These are phyloP conservation scores for Lumnitzera littorea DNA, from an alignment of 345 rosid species.

Conservation along the genomic window DNA sequence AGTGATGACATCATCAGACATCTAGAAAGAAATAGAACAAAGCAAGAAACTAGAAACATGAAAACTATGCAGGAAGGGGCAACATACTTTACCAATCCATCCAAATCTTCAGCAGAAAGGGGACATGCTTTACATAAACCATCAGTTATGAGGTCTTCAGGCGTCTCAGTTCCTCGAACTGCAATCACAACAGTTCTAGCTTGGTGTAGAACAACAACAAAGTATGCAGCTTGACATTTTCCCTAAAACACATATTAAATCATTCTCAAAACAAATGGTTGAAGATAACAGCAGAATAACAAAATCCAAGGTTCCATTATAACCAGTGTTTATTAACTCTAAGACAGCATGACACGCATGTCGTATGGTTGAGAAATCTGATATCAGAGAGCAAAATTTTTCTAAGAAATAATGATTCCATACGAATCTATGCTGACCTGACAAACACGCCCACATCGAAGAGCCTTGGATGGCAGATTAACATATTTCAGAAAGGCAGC, in stretches of 20 bases:
- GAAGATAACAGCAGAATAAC: too few relatives aligned
- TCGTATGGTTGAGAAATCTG: too few relatives aligned
- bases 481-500: constrained; percentile 75
- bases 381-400: too few relatives aligned
- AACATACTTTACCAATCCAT: constrained; percentile 63
- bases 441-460: constrained; percentile 72
- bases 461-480: constrained; percentile 51
- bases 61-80: constrained; percentile 15
- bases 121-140: constrained; percentile 71
- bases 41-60: neutral
- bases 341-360: too few relatives aligned
- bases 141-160: constrained; percentile 94
- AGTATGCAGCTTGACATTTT: constrained; percentile 85
- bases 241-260: constrained; percentile 29
- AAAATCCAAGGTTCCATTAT: too few relatives aligned
- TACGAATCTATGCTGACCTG: constrained; percentile 25
- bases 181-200: constrained; percentile 63
- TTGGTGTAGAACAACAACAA: constrained; percentile 73
- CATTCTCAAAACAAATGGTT: too few relatives aligned
- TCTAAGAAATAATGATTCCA: too few relatives aligned
- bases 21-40: neutral
- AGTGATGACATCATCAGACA: neutral
- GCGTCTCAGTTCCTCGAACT: constrained; percentile 91
- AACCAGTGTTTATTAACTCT: too few relatives aligned
- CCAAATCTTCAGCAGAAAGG: constrained; percentile 61